These are phyloP conservation scores for Russula sp. DNA, from an alignment of 768 basidiomycete genomes.

Conservation along the genomic window DNA sequence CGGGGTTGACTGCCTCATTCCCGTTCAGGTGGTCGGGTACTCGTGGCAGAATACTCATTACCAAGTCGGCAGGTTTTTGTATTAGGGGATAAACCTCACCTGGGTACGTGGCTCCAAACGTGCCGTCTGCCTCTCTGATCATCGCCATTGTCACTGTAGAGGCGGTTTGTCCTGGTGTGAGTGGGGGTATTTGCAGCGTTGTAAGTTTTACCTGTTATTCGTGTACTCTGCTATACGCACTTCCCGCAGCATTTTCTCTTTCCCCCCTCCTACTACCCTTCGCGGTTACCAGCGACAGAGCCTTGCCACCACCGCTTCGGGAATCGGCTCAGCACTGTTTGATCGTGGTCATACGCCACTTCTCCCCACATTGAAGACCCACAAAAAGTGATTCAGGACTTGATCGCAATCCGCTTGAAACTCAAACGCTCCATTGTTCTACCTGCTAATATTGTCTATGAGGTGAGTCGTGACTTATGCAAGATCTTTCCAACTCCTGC, in stretches of 20 bases:
- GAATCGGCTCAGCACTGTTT: conserved; percentile 71
- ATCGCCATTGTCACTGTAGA: conserved; percentile 29
- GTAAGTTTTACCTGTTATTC: conserved; percentile 34
- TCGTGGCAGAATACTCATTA: conserved; percentile 60
- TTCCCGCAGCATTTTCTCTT: conserved; percentile 50
- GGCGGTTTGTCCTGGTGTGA: conserved; percentile 61
- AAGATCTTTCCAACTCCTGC: neutral
- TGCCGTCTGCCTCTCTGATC: neutral
- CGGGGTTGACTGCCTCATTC: neutral
- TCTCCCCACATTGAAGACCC: conserved; percentile 43
- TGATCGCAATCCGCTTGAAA: conserved; percentile 72
- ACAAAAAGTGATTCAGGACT: conserved; percentile 48
- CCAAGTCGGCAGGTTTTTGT: conserved; percentile 41
- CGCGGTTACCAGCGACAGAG: conserved; percentile 64
- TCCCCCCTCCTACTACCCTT: conserved; percentile 67
- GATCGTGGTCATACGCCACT: conserved; percentile 62
- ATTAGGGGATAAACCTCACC: conserved; percentile 57
- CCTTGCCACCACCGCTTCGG: conserved; percentile 57
- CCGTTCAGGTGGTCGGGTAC: conserved; percentile 60
- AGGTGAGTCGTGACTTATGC: conserved; percentile 35
- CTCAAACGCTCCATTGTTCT: conserved; percentile 52
- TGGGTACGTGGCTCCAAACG: conserved; percentile 43
- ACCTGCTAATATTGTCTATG: conserved; percentile 55
- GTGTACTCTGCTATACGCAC: conserved; percentile 4
- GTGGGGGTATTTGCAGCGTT: conserved; percentile 72